Base-by-base conservation (phyloP, 139 green algal genomes). In the Picochlorum sp. region DNA sequence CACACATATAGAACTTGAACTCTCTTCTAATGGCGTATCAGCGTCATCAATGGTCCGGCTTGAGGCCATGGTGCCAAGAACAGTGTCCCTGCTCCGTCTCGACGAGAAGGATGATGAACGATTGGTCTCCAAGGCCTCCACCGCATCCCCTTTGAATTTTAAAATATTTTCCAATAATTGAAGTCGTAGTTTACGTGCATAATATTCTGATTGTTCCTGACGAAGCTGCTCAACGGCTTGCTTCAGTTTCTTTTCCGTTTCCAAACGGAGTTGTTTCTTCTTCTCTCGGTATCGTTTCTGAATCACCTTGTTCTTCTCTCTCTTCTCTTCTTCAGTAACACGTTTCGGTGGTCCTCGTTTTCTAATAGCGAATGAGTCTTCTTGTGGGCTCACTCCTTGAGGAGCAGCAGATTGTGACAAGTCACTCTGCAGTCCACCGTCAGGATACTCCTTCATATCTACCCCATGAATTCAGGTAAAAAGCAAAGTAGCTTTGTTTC, bases 281-380 rank as follows among this genome's bases (percentile, higher is more conserved):
- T 59, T 59, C 15, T 21, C 41, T 23, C 58, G 20, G 1, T 65
- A 65, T 26, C 58, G n/a, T 6, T 21, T 23, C 23, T 65, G 58
- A 54, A 65, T 65, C 58, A 57, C 58, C 20, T 23, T 51, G 58
- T 65, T 65, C 23, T 59, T 65, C 23, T n/a, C 15, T 59, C 44
- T 16, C 7, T 50, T 49, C 13, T 65, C 58, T 26, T 65, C 58
- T 65, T 50, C 58, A 24, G 20, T 1, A 4, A 41, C 34, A 11
- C 34, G 34, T 7, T 41, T 41, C 0, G 34, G 34, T 41, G 34
- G 34, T 14, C 34, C 34, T 41, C 34, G 34, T 41, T 41, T 41
- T 11, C 34, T 9, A 41, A 41, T 41, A 0, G 34, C 34, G 8
- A 41, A 41, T 7, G 34, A 41, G 34, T 41, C 34, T 11, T 41